Conservation (phyloP, 2,329 filamentous ascomycete species). For the Massarina eburnea region DNA sequence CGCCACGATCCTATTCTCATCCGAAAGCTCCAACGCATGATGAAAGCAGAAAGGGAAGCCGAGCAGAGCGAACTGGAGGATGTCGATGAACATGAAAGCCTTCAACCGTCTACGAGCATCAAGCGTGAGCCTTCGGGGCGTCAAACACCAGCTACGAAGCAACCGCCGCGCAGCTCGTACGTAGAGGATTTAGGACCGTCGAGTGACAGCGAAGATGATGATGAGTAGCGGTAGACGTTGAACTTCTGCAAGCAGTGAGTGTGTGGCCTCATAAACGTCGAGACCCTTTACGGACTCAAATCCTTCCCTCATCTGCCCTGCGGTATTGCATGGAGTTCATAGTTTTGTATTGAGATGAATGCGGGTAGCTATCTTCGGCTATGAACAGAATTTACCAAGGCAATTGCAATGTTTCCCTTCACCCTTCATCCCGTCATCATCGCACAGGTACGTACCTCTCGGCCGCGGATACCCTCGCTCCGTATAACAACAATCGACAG, state of each 20-base stretch:
- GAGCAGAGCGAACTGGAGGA: conserved; percentile 33
- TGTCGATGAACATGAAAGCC: conserved; percentile 8
- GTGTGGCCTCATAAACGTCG: no score
- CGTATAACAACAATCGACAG: neutral
- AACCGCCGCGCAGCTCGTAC: conserved; percentile 18
- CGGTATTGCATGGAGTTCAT: no score
- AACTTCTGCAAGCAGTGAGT: no score
- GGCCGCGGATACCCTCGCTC: conserved; percentile 5
- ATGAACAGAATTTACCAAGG: neutral
- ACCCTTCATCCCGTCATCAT: neutral
- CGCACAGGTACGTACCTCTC: conserved; percentile 1
- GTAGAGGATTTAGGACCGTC: conserved; percentile 25
- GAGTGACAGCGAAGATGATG: conserved; percentile 18
- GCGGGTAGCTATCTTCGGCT: neutral
- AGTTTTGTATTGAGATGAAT: no score
- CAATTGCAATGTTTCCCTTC: neutral
- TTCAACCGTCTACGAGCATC: neutral
- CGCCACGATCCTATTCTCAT: conserved; percentile 33
- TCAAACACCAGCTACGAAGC: conserved; percentile 11
- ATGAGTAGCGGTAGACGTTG: no score
- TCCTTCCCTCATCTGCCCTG: no score
- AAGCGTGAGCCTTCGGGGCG: conserved; percentile 1
- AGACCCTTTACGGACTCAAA: no score
- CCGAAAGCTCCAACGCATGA: conserved; percentile 42
- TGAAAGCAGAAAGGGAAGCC: conserved; percentile 25